phyloP scores from a whole-genome alignment of 768 basidiomycete species.

The Hypsizygus marmoreus region DNA sequence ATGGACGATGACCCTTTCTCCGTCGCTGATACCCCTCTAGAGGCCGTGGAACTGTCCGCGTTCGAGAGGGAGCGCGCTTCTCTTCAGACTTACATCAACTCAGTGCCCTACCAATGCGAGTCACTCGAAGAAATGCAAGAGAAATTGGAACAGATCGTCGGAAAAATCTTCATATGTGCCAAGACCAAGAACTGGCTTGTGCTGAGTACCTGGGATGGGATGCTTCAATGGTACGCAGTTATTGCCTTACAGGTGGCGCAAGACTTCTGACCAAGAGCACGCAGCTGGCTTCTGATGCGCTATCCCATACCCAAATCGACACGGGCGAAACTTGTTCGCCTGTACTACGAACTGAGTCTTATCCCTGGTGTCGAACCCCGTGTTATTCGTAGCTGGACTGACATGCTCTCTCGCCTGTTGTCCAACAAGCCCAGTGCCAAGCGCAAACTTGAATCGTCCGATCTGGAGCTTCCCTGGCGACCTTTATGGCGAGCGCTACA shows the following conservation, averaged over 20 bases:
- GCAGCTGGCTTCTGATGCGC: conserved; percentile 81
- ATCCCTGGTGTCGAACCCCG: conserved; percentile 77
- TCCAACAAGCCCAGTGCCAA: conserved; percentile 63
- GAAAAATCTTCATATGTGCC: conserved; percentile 69
- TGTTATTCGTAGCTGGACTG: conserved; percentile 72
- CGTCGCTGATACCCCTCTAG: conserved; percentile 39
- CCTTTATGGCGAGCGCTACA: conserved; percentile 76
- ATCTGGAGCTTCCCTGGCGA: conserved; percentile 72
- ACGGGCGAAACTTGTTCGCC: conserved; percentile 68
- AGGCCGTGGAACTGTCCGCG: conserved; percentile 38
- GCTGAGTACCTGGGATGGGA: conserved; percentile 76
- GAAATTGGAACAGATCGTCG: conserved; percentile 68
- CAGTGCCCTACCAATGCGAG: conserved; percentile 76
- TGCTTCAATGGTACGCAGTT: conserved; percentile 67
- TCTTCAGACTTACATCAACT: conserved; percentile 65
- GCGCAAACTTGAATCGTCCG: conserved; percentile 65
- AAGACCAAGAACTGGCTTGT: conserved; percentile 75
- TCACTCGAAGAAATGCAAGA: conserved; percentile 69
- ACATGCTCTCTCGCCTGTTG: conserved; percentile 74
- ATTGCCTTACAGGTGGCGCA: background rate
- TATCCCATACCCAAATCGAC: conserved; percentile 73
- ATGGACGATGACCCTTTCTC: conserved; percentile 68
- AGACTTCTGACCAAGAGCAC: background rate
- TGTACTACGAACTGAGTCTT: conserved; percentile 81
- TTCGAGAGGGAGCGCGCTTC: conserved; percentile 61